These are phyloP conservation scores for Lodderomyces margitis DNA, from an alignment of 1,139 yeast species.

Conservation along the genomic window DNA sequence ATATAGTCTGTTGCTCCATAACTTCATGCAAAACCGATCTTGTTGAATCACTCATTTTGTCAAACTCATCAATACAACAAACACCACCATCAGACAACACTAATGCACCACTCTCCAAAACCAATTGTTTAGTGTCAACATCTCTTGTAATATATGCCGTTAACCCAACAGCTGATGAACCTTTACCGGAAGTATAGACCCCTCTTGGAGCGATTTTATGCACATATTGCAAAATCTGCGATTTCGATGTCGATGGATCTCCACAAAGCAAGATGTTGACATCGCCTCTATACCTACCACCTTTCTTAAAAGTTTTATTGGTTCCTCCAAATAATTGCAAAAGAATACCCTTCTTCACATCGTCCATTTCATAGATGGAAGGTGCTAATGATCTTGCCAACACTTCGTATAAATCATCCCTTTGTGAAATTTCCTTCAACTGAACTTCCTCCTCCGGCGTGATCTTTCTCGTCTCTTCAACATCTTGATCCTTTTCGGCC, in stretches of 20 bases:
- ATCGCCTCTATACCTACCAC: slow-evolving; percentile 96
- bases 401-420: slow-evolving; percentile 84
- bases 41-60: slow-evolving; percentile 93
- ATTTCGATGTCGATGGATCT: slow-evolving; percentile 96
- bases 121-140: slow-evolving; percentile 88
- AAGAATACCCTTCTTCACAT: slow-evolving; percentile 90
- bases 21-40: slow-evolving; percentile 96
- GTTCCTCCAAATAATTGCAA: slow-evolving; percentile 95
- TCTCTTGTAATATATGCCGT: slow-evolving; percentile 97
- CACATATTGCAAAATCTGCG: slow-evolving; percentile 89
- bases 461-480: slow-evolving; percentile 71
- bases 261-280: slow-evolving; percentile 89
- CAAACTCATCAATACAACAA: slow-evolving; percentile 98
- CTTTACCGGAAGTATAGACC: slow-evolving; percentile 96
- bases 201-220: slow-evolving; percentile 98
- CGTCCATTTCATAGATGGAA: slow-evolving; percentile 91
- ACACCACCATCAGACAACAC: slow-evolving; percentile 98
- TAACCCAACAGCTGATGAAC: slow-evolving; percentile 97
- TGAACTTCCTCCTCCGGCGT: slow-evolving; percentile 65
- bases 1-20: slow-evolving; percentile 98
- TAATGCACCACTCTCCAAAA: slow-evolving; percentile 92
- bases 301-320: slow-evolving; percentile 81
- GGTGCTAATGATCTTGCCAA: slow-evolving; percentile 93
- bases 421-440: slow-evolving; percentile 58
- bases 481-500: slow-evolving; percentile 58